Base-by-base conservation (phyloP, 106 monocot genomes). In the Alisma plantagoaquatica region DNA sequence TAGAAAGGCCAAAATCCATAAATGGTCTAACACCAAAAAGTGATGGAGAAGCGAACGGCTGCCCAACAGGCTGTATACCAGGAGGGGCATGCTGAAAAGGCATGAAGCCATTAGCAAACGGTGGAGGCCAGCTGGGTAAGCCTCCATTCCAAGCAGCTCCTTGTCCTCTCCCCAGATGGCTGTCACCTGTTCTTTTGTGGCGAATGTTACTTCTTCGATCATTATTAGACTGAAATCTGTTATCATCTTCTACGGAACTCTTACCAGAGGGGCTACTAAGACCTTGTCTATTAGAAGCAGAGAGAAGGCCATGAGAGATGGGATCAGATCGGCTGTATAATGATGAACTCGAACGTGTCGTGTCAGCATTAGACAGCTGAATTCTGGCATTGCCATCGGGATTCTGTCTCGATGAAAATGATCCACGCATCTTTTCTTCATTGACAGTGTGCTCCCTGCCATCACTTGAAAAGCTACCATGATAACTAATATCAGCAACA, bases 71-170 rank as follows among this genome's bases (percentile, higher is more conserved):
- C 61, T 74, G 85, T 66, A 79, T 86, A 31, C 77, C 82, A 46
- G 65, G 41, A 29, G 81, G 78, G 11, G 76, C 76, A 63, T 79
- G 89, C 21, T 75, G 91, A 33, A 84, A 59, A 15, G 81, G 84
- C 15, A 79, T 70, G 52, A 90, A 98, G 28, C 90, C 81, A 73
- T 99, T 90, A 42, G 63, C 61, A 43, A 71, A 62, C 2, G 78
- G 77, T 48, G 80, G 60, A 29, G 77, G 75, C 93, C 89, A 89
- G 19, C 55, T 58, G 27, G 44, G 9, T 14, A 64, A 63, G 10
- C 67, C 29, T 46, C 60, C 67, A 57, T 70, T 90, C 96, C 89
- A 90, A 50, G 58, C 43, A 72, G 71, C 56, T 35, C 73, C 77
- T 19, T 66, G 79, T 2, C 62, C 76, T 56, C 75, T 82, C 30